phyloP scores from a whole-genome alignment of 306 rosid genomes.

The Pyrus betulifolia region DNA sequence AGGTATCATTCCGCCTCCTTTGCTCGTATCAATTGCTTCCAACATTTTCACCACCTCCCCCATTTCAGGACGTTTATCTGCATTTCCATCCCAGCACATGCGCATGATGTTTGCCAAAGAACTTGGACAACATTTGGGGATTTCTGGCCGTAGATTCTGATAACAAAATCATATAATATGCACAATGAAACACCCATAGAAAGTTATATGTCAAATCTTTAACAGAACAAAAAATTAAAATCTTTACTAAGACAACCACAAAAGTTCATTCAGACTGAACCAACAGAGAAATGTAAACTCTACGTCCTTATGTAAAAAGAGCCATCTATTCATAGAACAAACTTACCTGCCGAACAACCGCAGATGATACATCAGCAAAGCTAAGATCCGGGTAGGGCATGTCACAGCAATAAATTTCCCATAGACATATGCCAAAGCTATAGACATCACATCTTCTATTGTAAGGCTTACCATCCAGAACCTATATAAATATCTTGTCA shows the following conservation, averaged over 20 bases:
- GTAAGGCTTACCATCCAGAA: conserved; percentile 68
- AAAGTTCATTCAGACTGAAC: neutral
- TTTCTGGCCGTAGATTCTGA: conserved; percentile 58
- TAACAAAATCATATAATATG: neutral
- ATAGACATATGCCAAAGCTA: conserved; percentile 73
- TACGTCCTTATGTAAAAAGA: neutral
- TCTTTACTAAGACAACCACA: neutral
- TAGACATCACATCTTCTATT: conserved; percentile 72
- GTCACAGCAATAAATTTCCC: conserved; percentile 69
- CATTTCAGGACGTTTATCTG: conserved; percentile 60
- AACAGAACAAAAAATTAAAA: neutral
- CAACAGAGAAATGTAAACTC: neutral
- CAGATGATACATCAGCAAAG: conserved; percentile 54
- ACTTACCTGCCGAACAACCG: conserved; percentile 60
- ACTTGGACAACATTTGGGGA: conserved; percentile 63
- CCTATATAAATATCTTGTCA: conserved; percentile 26
- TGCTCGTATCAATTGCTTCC: conserved; percentile 62
- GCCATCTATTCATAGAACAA: neutral
- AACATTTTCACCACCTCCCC: conserved; percentile 57
- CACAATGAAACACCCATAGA: neutral
- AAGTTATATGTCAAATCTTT: neutral
- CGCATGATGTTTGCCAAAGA: conserved; percentile 44
- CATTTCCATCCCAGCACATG: conserved; percentile 56
- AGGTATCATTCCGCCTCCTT: conserved; percentile 72
- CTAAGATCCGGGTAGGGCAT: conserved; percentile 72